Evolutionary conservation across 495 filamentous ascomycete species (phyloP).

Genomic region (Aspergillus carlsbadensis): DNA sequence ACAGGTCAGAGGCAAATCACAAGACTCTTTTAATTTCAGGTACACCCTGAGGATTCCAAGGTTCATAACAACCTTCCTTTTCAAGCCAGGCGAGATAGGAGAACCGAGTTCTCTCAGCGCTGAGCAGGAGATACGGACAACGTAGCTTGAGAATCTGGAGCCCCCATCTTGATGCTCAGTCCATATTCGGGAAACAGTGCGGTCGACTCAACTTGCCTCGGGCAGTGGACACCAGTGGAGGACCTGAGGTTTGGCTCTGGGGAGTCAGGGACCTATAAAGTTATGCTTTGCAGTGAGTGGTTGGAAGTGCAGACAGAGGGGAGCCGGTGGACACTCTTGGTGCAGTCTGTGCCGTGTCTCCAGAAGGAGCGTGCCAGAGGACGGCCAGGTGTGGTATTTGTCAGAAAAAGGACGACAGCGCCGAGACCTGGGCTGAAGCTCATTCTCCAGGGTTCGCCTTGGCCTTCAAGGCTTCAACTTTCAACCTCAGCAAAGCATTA

Average conservation of each 20-base stretch:
- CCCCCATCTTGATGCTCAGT: conserved; percentile 9
- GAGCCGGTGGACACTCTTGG: conserved; percentile 9
- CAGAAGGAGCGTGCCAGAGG: conserved; percentile 17
- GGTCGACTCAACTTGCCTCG: conserved; percentile 4
- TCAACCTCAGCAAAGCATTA: not conserved
- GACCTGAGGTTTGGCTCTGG: not conserved
- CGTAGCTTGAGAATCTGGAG: conserved; percentile 1
- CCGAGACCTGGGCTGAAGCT: conserved; percentile 37
- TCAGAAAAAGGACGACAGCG: conserved; percentile 21
- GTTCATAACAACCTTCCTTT: not conserved
- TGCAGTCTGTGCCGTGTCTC: conserved; percentile 23
- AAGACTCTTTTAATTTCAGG: not conserved
- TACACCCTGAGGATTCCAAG: not conserved
- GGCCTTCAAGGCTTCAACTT: not conserved
- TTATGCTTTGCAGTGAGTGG: not conserved
- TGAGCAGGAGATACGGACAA: too few species aligned
- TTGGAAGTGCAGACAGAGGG: conserved; percentile 2
- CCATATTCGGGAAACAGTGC: conserved; percentile 18
- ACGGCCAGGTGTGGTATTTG: conserved; percentile 15
- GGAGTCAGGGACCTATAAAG: conserved; percentile 3
- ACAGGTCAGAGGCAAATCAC: not conserved
- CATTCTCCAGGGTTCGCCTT: conserved; percentile 41
- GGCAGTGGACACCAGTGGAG: not conserved
- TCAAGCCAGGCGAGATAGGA: not conserved
- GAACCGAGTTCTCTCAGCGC: not conserved